These are phyloP conservation scores for Lactifluus rugatus DNA, from an alignment of 768 basidiomycete genomes.

Conservation along the genomic window DNA sequence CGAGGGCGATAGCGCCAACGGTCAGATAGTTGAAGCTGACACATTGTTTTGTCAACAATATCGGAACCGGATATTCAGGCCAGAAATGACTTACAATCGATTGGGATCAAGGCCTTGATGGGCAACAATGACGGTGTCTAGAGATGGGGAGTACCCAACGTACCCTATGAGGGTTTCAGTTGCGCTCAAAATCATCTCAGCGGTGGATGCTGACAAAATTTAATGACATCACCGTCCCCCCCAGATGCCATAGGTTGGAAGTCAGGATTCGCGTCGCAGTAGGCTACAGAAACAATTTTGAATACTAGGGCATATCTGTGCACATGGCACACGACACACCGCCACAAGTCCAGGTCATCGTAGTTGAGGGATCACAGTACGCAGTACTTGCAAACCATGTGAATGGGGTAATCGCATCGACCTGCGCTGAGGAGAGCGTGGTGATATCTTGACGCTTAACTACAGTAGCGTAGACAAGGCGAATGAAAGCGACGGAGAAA, in stretches of 20 bases:
- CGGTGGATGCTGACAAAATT: conserved; percentile 32
- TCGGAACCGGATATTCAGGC: not conserved
- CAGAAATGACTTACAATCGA: conserved; percentile 22
- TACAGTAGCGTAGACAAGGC: not conserved
- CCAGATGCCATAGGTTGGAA: conserved; percentile 42
- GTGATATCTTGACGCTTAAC: not conserved
- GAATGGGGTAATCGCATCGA: not conserved
- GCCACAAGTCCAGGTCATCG: not conserved
- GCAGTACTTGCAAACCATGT: not conserved
- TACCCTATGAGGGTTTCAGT: conserved; percentile 31
- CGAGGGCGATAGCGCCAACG: conserved; percentile 30
- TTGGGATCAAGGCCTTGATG: conserved; percentile 32
- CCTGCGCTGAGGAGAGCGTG: not conserved
- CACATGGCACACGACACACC: not conserved
- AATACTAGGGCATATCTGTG: not conserved
- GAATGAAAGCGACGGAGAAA: not conserved
- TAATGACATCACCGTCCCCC: conserved; percentile 34
- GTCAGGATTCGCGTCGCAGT: conserved; percentile 39
- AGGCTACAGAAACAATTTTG: conserved; percentile 23
- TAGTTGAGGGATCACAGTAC: not conserved
- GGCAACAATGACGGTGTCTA: conserved; percentile 29
- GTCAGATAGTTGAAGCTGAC: conserved; percentile 31
- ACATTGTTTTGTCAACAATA: not conserved
- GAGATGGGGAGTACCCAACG: conserved; percentile 39
- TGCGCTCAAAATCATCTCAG: not conserved